Evolutionary conservation across 495 filamentous ascomycete species (phyloP), one percentile per base, ranked within the genome.

Genomic region (Neurospora sublineolata): DNA sequence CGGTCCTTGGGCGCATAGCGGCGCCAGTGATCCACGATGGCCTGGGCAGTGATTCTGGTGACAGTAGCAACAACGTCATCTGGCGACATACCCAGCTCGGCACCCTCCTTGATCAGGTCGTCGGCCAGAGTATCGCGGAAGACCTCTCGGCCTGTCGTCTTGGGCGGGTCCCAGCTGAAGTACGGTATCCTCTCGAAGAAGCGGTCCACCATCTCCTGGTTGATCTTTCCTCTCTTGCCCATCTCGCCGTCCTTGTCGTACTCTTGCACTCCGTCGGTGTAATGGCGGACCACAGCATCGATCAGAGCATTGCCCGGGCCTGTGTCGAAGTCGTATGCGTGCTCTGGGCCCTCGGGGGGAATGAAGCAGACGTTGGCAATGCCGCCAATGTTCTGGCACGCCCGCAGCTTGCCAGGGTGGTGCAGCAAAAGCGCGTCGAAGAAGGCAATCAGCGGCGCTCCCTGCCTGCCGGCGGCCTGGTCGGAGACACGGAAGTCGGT

Each of bases 281-380:
- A 85, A 75, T 85, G 77, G 36, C 83, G 79, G 36, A 85, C 80
- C 12, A 78, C 80, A 18, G 80, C 81, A 73, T 85, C 83, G 72
- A 84, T 84, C 73, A 82, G 81, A 68, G 83, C 79, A 71, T 84
- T 84, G 30, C 83, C 82, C 60, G 83, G 83, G 41, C 83, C 83
- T 37, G 81, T 82, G 75, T 88, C 87, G 69, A 86, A 88, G 74
- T 87, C 86, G 74, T 83, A 86, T 67, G 80, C 82, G 60, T 78
- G 81, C 23, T 84, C 80, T 18, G 85, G 76, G 27, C 83, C 82
- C 46, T 87, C 86, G 0, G 87, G 84, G 3, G 86, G 86, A 27
- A 88, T 86, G 75, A 88, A 87, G 78, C 85, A 88, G 36, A 88
- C 84, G 73, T 89, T 89, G 42, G 84, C 86, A 46, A 88, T 88